These are phyloP conservation scores for Chlorella vulgaris DNA, from an alignment of 139 green algal species.

Conservation along the genomic window DNA sequence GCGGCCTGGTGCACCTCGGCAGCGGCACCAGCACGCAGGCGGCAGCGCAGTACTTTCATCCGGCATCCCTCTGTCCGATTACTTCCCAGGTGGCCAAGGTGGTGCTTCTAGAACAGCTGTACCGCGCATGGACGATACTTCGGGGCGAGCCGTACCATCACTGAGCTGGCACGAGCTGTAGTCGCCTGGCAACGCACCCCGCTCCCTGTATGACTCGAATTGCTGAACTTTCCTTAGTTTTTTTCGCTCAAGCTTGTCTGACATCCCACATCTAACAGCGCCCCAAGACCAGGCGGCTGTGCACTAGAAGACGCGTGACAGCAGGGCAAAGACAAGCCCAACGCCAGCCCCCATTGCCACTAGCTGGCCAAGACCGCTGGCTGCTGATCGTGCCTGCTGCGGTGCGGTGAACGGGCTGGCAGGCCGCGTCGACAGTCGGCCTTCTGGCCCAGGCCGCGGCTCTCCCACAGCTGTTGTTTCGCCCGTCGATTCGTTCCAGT, in stretches of 20 bases:
- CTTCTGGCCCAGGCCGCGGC: conserved; percentile 13
- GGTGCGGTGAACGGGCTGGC: too few species aligned
- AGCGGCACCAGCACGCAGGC: too few species aligned
- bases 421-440: too few species aligned
- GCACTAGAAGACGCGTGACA: conserved; percentile 25
- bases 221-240: not conserved
- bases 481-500: conserved; percentile 20
- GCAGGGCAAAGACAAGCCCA: conserved; percentile 39
- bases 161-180: conserved; percentile 49
- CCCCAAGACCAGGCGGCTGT: not conserved
- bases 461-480: conserved; percentile 25
- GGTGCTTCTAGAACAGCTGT: conserved; percentile 88
- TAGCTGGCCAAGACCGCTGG: conserved; percentile 16
- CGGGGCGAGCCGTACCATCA: conserved; percentile 85
- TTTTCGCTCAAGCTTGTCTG: not conserved
- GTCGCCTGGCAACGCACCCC: not conserved
- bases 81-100: conserved; percentile 86
- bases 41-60: too few species aligned
- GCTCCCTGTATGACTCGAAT: not conserved
- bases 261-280: too few species aligned
- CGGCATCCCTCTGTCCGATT: too few species aligned
- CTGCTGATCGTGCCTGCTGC: not conserved
- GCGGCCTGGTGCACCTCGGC: too few species aligned
- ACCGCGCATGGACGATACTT: conserved; percentile 82
- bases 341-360: conserved; percentile 35